Conservation (phyloP, 257 asterid species). For the Vinca minor region DNA sequence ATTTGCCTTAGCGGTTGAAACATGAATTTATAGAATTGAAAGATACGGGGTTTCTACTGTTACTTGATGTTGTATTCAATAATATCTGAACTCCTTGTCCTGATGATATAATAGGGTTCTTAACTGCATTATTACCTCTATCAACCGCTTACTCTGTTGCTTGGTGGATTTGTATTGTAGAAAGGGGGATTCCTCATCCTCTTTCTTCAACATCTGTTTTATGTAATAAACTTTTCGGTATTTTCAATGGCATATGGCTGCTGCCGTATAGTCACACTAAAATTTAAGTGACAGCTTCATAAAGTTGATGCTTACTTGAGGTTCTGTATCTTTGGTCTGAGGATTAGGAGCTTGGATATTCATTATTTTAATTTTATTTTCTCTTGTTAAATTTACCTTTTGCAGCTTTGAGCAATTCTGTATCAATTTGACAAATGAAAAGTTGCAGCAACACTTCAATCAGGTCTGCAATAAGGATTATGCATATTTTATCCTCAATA, state of each 20-base stretch:
- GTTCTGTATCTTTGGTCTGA: not conserved
- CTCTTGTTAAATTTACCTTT: slow-evolving; percentile 9
- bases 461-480: slow-evolving; percentile 41
- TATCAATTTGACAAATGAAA: slow-evolving; percentile 90
- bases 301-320: not conserved
- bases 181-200: not conserved
- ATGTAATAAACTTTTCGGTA: too few species aligned
- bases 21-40: not conserved
- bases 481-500: slow-evolving; percentile 6
- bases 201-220: not conserved
- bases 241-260: not conserved
- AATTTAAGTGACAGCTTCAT: not conserved
- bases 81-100: not conserved
- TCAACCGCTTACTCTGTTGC: not conserved
- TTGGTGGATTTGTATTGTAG: not conserved
- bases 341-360: not conserved
- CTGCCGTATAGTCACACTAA: not conserved
- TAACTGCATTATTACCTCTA: not conserved
- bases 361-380: not conserved
- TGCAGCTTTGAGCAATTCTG: slow-evolving; percentile 97
- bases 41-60: not conserved
- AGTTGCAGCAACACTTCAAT: slow-evolving; percentile 92
- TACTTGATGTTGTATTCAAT: not conserved
- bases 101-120: not conserved
- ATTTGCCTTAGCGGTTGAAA: not conserved